These are phyloP conservation scores for Penicillium subrubescens DNA, from an alignment of 495 filamentous ascomycete genomes.

Conservation along the genomic window DNA sequence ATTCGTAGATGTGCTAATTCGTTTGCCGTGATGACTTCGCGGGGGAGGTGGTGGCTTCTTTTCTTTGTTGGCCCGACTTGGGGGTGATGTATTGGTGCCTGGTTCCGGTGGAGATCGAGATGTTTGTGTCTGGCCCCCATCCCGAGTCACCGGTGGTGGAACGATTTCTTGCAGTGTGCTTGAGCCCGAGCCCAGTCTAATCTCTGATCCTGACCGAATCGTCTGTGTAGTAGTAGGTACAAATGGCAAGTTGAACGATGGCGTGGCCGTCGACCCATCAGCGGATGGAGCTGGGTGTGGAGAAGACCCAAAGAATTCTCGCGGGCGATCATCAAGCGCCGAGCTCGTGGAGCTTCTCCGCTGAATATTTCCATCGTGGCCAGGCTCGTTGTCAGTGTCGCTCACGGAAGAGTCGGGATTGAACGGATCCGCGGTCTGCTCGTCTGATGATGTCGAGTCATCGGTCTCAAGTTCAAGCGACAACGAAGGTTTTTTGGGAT, in stretches of 20 bases:
- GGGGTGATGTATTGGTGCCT: conserved; percentile 40
- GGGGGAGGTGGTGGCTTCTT: conserved; percentile 60
- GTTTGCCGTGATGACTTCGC: conserved; percentile 67
- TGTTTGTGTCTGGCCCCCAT: conserved; percentile 36
- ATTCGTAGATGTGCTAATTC: conserved; percentile 49
- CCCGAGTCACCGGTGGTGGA: background rate
- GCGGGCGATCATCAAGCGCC: conserved; percentile 24
- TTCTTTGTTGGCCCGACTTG: conserved; percentile 29
- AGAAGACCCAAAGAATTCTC: conserved; percentile 26
- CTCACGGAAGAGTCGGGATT: conserved; percentile 30
- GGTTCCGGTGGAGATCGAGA: conserved; percentile 21
- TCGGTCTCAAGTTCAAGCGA: conserved; percentile 27
- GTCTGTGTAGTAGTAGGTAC: conserved; percentile 15
- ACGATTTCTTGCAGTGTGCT: conserved; percentile 3
- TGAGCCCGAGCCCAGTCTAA: conserved; percentile 11
- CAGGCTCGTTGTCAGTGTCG: conserved; percentile 24
- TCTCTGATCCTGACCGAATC: conserved; percentile 2
- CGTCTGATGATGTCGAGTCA: conserved; percentile 34
- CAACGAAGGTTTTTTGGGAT: conserved; percentile 24
- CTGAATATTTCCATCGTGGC: conserved; percentile 5
- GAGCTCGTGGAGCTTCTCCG: conserved; percentile 9
- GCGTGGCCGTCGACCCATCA: conserved; percentile 22
- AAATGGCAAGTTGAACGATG: conserved; percentile 11
- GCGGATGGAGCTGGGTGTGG: conserved; percentile 34
- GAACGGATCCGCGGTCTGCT: conserved; percentile 36